phyloP scores from a whole-genome alignment of 1,284 basidiomycete genomes.

The Sutorius eximius region DNA sequence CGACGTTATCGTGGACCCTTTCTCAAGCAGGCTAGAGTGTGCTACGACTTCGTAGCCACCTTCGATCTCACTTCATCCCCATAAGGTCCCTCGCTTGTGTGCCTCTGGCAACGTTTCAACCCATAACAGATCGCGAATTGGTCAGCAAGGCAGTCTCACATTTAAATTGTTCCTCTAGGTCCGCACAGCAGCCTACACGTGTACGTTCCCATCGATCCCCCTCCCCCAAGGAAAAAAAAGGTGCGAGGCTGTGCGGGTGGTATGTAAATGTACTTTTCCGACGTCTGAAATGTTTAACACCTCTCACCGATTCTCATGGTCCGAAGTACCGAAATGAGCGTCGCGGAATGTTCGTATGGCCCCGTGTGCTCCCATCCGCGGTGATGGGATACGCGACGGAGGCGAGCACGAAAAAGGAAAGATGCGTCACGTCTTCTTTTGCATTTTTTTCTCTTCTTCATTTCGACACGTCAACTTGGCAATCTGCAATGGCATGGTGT shows the following conservation, averaged over 20 bases:
- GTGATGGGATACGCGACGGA: conserved; percentile 12
- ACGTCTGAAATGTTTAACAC: conserved; percentile 2
- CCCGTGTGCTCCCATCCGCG: conserved; percentile 13
- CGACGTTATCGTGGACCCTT: conserved; percentile 20
- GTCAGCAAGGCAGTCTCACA: background rate
- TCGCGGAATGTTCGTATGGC: conserved; percentile 28
- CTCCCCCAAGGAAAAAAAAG: background rate
- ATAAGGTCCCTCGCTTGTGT: conserved; percentile 1
- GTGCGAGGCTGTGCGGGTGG: background rate
- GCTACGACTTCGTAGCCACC: conserved; percentile 10
- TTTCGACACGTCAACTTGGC: background rate
- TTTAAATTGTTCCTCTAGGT: background rate
- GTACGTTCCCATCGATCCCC: conserved; percentile 7
- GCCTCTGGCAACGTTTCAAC: conserved; percentile 5
- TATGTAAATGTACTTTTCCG: conserved; percentile 7
- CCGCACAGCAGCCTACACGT: conserved; percentile 11
- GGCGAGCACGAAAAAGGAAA: conserved; percentile 9
- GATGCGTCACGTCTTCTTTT: conserved; percentile 9
- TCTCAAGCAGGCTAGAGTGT: conserved; percentile 3
- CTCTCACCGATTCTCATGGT: background rate
- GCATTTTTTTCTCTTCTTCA: background rate
- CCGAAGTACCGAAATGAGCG: conserved; percentile 18
- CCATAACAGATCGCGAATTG: background rate
- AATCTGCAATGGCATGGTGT: background rate
- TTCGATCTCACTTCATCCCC: conserved; percentile 9